These are phyloP conservation scores for Dryas alaskensis DNA, from an alignment of 306 rosid genomes.

Conservation along the genomic window DNA sequence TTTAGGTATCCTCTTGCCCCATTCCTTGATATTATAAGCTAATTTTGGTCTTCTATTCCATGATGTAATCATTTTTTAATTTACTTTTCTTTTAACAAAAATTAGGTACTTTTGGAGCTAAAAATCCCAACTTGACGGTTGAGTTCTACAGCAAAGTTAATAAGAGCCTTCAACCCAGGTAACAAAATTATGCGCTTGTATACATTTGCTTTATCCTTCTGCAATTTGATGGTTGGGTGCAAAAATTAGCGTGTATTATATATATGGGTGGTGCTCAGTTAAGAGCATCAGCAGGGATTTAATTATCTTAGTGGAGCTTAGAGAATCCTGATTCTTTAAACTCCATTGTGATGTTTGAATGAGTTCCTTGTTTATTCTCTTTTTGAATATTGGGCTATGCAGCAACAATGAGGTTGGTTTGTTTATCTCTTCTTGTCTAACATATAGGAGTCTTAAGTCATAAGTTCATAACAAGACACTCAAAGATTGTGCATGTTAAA, in stretches of 20 bases:
- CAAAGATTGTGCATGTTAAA: not conserved
- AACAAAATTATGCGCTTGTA: constrained; percentile 16
- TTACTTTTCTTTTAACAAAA: constrained; percentile 9
- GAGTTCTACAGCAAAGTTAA: constrained; percentile 71
- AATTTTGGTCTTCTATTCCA: not conserved
- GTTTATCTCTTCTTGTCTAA: not conserved
- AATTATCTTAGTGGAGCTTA: not conserved
- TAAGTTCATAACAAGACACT: not conserved
- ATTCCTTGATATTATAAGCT: not conserved
- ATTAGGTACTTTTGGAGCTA: constrained; percentile 55
- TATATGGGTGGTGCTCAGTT: not conserved
- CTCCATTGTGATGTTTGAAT: not conserved
- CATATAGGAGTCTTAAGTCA: not conserved
- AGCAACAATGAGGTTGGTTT: not conserved
- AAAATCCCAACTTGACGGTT: constrained; percentile 54
- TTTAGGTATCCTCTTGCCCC: constrained; percentile 33
- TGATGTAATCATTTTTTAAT: not conserved
- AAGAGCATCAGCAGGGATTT: not conserved
- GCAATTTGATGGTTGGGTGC: constrained; percentile 11
- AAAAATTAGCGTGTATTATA: not conserved
- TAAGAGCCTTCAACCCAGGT: constrained; percentile 62
- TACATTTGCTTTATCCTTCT: not conserved
- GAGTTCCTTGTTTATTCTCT: not conserved
- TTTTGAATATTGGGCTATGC: not conserved
- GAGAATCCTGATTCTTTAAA: not conserved